Evolutionary conservation across 2,329 filamentous ascomycete genomes (phyloP).

Genomic region (Triangularia setosa): DNA sequence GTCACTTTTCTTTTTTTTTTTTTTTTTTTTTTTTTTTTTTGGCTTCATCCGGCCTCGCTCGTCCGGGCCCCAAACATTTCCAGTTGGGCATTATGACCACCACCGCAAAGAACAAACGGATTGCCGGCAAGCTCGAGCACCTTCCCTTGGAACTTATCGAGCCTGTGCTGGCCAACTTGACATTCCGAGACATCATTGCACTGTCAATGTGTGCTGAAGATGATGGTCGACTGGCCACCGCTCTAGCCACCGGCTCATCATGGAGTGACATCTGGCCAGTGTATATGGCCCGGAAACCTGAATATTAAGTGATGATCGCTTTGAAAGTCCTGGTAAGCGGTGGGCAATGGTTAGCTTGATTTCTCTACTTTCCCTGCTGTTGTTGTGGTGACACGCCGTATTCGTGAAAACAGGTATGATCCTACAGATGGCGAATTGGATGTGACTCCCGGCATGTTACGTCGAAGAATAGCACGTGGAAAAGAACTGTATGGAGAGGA

Average conservation of each 20-base stretch:
- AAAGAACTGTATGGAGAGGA: background rate
- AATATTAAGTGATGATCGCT: background rate
- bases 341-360: background rate
- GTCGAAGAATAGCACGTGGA: background rate
- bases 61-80: too few species aligned
- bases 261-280: background rate
- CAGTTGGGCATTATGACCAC: background rate
- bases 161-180: background rate
- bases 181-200: background rate
- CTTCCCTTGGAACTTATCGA: conserved; percentile 1
- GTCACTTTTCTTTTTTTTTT: too few species aligned
- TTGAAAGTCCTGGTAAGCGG: background rate
- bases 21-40: too few species aligned
- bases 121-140: background rate
- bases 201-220: background rate
- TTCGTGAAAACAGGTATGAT: background rate
- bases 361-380: background rate
- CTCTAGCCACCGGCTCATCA: background rate
- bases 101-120: background rate
- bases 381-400: background rate
- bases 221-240: background rate
- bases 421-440: background rate
- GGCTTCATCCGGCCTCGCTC: too few species aligned
- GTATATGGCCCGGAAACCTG: background rate
- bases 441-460: background rate